Conservation (phyloP, 1,284 basidiomycete species). For the Cyathus pygmaeus region DNA sequence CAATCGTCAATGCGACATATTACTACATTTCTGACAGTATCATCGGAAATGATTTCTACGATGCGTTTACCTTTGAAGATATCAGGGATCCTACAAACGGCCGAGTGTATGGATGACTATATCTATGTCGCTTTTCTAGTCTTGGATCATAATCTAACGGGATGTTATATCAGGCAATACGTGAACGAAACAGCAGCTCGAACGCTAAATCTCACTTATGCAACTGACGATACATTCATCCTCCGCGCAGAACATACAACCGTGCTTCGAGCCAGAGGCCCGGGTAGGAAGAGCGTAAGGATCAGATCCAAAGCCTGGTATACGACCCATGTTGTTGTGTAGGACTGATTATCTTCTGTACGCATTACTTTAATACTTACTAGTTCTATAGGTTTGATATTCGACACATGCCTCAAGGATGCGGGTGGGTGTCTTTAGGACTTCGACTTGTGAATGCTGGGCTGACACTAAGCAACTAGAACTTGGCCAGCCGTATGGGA, state of each 20-base stretch:
- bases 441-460: background rate
- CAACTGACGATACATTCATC: slow-evolving; percentile 45
- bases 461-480: slow-evolving; percentile 22
- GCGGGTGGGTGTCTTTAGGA: slow-evolving; percentile 44
- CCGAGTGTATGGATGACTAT: slow-evolving; percentile 58
- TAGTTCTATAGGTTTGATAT: slow-evolving; percentile 47
- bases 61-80: slow-evolving; percentile 54
- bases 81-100: slow-evolving; percentile 66
- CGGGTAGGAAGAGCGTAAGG: slow-evolving; percentile 61
- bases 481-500: slow-evolving; percentile 68
- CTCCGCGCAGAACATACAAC: slow-evolving; percentile 57
- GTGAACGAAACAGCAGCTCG: slow-evolving; percentile 47
- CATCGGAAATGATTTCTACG: slow-evolving; percentile 56
- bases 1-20: slow-evolving; percentile 34
- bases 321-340: slow-evolving; percentile 59
- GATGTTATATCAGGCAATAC: slow-evolving; percentile 43
- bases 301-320: slow-evolving; percentile 57
- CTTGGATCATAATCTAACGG: slow-evolving; percentile 33
- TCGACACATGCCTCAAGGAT: slow-evolving; percentile 53
- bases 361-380: too few relatives aligned
- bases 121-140: slow-evolving; percentile 23
- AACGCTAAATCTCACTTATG: slow-evolving; percentile 47
- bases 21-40: slow-evolving; percentile 45
- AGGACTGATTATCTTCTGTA: background rate
- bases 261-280: slow-evolving; percentile 51